Evolutionary conservation across 345 rosid genomes (phyloP).

Genomic region (Hibiscus mutabilis): DNA sequence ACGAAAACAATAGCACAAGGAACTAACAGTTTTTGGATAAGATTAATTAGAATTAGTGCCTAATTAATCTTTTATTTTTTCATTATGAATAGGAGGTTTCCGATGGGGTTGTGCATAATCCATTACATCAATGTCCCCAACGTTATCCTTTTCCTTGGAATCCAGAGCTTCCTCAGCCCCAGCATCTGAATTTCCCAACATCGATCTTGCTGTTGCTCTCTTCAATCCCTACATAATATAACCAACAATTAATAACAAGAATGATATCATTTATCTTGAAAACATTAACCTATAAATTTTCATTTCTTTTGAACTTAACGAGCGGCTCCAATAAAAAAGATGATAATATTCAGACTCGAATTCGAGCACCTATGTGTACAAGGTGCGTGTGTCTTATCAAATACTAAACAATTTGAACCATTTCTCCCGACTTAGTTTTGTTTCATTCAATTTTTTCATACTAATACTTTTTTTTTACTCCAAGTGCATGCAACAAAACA

Average conservation of each 20-base stretch:
- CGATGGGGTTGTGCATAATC: constrained; percentile 88
- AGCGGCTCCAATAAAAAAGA: no score
- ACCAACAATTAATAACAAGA: not conserved
- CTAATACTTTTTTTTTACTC: no score
- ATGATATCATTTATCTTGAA: no score
- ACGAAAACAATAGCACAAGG: not conserved
- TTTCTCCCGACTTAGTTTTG: no score
- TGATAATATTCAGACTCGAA: no score
- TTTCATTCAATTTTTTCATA: no score
- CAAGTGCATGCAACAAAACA: not conserved
- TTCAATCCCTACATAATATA: constrained; percentile 23
- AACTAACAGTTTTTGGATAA: not conserved
- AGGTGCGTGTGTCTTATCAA: no score
- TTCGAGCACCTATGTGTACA: no score
- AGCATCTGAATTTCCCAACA: constrained; percentile 14
- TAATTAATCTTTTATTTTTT: constrained; percentile 29
- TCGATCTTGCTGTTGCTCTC: constrained; percentile 16
- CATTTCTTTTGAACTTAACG: no score
- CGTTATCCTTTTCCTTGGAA: constrained; percentile 27
- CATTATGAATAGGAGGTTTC: constrained; percentile 91
- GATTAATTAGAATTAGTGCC: not conserved
- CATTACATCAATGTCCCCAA: constrained; percentile 50
- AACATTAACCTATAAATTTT: no score
- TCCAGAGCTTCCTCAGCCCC: constrained; percentile 22
- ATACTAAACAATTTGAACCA: no score